Percentiles rank a stretch among this genome's conserved stretches.
Conservation (phyloP, 192 early-diverging fungal species). For the Gonapodya prolifera region DNA sequence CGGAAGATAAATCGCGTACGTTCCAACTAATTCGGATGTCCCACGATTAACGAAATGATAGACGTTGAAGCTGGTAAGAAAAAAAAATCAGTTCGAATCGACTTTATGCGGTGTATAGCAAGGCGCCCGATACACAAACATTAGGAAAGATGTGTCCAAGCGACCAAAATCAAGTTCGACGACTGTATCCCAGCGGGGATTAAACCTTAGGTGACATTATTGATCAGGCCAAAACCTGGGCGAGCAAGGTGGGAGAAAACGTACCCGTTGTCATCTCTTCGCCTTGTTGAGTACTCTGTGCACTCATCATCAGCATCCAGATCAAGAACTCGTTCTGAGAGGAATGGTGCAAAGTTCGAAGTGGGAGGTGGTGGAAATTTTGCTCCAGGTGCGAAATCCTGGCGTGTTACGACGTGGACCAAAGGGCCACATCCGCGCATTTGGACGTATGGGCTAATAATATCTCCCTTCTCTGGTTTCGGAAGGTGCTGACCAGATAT, state of each 20-base stretch:
- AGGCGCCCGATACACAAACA: background rate
- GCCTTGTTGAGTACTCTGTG: background rate
- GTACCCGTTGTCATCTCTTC: background rate
- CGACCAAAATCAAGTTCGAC: background rate
- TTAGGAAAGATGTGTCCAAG: background rate
- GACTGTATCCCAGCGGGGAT: background rate
- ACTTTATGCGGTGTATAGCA: no score
- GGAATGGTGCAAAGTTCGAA: no score
- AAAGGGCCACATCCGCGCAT: background rate
- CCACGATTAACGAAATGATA: background rate
- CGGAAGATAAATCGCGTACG: background rate
- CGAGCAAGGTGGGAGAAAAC: no score
- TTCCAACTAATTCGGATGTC: background rate
- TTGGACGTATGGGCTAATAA: background rate
- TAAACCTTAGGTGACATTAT: background rate
- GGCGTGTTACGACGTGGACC: background rate
- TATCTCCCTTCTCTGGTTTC: slow-evolving; percentile 33
- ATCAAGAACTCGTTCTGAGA: background rate
- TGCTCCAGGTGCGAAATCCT: background rate
- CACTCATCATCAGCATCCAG: background rate
- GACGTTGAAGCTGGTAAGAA: background rate
- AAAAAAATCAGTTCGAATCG: no score
- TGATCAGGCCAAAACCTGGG: no score
- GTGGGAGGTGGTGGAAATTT: background rate
- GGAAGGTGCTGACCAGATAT: slow-evolving; percentile 60